Conservation (phyloP, 164 flowering plant species). For the Taxillus chinensis region DNA sequence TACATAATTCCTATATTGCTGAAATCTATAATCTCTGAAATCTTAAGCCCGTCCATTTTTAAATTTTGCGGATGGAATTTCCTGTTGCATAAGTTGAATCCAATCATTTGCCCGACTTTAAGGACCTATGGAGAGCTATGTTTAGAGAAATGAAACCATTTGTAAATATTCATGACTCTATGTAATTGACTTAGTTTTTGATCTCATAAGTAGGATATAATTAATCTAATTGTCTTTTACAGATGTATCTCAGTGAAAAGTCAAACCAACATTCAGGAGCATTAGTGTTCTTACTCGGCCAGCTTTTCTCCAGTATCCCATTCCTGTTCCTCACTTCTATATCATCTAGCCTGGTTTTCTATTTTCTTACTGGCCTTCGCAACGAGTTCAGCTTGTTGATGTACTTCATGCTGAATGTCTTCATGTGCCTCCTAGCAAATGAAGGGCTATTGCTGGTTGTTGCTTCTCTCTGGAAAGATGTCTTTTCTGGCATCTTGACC, state of each 20-base stretch:
- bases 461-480: conserved; percentile 52
- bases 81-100: no score
- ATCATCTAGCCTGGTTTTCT: conserved; percentile 82
- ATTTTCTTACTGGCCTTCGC: conserved; percentile 75
- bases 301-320: conserved; percentile 85
- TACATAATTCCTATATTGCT: no score
- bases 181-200: not conserved
- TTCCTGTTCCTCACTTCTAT: conserved; percentile 89
- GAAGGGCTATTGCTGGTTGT: conserved; percentile 80
- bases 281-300: conserved; percentile 71
- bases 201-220: not conserved
- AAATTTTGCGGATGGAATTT: no score
- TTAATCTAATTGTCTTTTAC: conserved; percentile 9
- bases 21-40: no score
- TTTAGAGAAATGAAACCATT: no score
- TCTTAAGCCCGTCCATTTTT: no score
- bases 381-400: conserved; percentile 87
- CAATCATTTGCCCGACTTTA: no score
- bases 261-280: conserved; percentile 80
- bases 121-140: no score
- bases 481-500: conserved; percentile 60
- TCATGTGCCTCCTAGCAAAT: conserved; percentile 79
- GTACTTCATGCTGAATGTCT: conserved; percentile 89
- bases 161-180: no score
- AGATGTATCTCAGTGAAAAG: conserved; percentile 70